A percentile compares a stretch with the other conserved stretches of the same genome.
Conservation (phyloP, 495 filamentous ascomycete species). For the Penicillium argentinense region DNA sequence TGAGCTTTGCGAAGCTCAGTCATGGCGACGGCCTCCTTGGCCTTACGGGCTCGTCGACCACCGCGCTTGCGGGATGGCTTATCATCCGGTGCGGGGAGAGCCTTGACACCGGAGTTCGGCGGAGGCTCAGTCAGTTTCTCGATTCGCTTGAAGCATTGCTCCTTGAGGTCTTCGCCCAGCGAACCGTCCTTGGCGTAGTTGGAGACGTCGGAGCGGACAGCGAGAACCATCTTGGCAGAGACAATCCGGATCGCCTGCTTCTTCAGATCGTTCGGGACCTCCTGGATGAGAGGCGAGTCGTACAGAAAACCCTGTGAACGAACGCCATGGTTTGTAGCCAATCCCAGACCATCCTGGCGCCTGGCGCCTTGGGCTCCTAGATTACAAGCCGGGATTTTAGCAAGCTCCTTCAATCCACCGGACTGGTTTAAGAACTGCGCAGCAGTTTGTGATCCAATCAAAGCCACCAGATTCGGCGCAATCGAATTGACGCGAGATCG, state of each 20-base stretch:
- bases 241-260: slow-evolving; percentile 96
- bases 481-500: slow-evolving; percentile 96
- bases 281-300: slow-evolving; percentile 81
- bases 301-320: slow-evolving; percentile 93
- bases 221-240: slow-evolving; percentile 87
- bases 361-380: slow-evolving; percentile 85
- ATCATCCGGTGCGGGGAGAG: slow-evolving; percentile 91
- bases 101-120: slow-evolving; percentile 82
- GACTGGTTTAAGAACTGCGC: slow-evolving; percentile 94
- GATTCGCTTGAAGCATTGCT: slow-evolving; percentile 80
- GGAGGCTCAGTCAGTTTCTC: slow-evolving; percentile 95
- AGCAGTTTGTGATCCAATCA: slow-evolving; percentile 92
- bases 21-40: slow-evolving; percentile 96
- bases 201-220: slow-evolving; percentile 84
- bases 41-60: slow-evolving; percentile 86
- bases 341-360: slow-evolving; percentile 75
- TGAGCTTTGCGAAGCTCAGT: slow-evolving; percentile 95
- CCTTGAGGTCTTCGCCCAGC: slow-evolving; percentile 77
- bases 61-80: slow-evolving; percentile 93
- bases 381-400: slow-evolving; percentile 92
- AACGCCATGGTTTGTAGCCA: slow-evolving; percentile 92
- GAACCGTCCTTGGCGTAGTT: slow-evolving; percentile 80
- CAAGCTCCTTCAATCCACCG: slow-evolving; percentile 83
- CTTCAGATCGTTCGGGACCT: slow-evolving; percentile 81
- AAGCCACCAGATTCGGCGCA: slow-evolving; percentile 89